A percentile compares a stretch with the other conserved stretches of the same genome.
phyloP scores from a whole-genome alignment of 139 green algal genomes.

The Raphidocelis subcapitata region DNA sequence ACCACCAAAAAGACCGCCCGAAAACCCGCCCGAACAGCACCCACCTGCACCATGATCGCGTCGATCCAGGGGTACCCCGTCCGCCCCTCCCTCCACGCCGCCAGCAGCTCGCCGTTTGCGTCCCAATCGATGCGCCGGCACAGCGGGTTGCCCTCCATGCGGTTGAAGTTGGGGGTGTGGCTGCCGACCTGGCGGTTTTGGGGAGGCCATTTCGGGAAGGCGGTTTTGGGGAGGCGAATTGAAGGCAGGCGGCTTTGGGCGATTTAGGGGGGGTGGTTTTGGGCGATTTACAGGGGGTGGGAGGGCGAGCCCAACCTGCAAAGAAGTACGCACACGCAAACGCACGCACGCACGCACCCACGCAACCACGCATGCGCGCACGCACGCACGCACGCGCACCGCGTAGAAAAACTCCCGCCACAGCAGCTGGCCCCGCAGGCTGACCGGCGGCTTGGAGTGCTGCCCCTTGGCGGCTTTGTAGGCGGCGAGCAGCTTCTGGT shows the following conservation, averaged over 20 bases:
- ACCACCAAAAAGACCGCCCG: too few relatives aligned
- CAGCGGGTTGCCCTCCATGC: slow-evolving; percentile 88
- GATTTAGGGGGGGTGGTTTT: too few relatives aligned
- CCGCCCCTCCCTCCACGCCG: slow-evolving; percentile 67
- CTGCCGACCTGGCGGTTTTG: slow-evolving; percentile 41
- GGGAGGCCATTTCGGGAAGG: too few relatives aligned
- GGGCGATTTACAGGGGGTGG: too few relatives aligned
- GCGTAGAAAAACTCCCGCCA: slow-evolving; percentile 89
- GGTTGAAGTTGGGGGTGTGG: slow-evolving; percentile 77
- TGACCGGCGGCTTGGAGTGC: slow-evolving; percentile 80
- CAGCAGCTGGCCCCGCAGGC: slow-evolving; percentile 79
- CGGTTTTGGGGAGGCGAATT: too few relatives aligned
- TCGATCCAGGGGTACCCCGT: slow-evolving; percentile 87
- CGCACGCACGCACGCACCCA: neutral
- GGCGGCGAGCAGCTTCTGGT: slow-evolving; percentile 29
- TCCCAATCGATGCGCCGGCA: slow-evolving; percentile 66
- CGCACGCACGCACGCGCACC: slow-evolving; percentile 14
- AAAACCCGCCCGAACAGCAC: too few relatives aligned
- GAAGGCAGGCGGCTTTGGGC: neutral
- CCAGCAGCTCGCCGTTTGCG: slow-evolving; percentile 56
- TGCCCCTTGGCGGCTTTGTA: slow-evolving; percentile 28
- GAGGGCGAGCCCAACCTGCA: too few relatives aligned
- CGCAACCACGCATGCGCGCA: neutral
- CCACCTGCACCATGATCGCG: slow-evolving; percentile 89
- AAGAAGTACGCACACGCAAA: too few relatives aligned